Percentiles rank a stretch among this genome's conserved stretches.
These are phyloP conservation scores for Geranium incanum DNA, from an alignment of 441 rosid genomes.

Conservation along the genomic window DNA sequence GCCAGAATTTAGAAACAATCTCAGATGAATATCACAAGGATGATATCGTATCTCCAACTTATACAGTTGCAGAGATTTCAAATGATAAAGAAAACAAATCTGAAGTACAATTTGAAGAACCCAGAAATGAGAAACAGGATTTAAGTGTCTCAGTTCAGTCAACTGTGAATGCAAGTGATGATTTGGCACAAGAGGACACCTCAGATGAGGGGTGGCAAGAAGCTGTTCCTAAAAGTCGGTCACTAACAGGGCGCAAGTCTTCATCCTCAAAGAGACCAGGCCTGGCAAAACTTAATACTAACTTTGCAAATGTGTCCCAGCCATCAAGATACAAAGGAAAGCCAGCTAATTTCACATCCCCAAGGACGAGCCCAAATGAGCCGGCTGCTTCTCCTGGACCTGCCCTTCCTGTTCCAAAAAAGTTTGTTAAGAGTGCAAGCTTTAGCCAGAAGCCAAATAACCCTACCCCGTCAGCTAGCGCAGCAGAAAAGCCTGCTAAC, in stretches of 20 bases:
- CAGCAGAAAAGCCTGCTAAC: constrained; percentile 40
- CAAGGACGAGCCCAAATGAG: constrained; percentile 47
- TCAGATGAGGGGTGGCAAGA: constrained; percentile 88
- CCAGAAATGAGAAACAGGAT: constrained; percentile 45
- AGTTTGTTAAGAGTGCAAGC: constrained; percentile 64
- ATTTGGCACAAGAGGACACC: constrained; percentile 34
- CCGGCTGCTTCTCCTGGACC: constrained; percentile 42
- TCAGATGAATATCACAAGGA: constrained; percentile 66
- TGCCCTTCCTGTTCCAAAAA: constrained; percentile 43
- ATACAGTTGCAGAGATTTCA: constrained; percentile 37
- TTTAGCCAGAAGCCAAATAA: constrained; percentile 54
- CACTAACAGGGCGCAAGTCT: constrained; percentile 60
- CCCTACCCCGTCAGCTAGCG: constrained; percentile 30
- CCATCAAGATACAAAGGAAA: constrained; percentile 69
- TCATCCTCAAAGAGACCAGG: constrained; percentile 70
- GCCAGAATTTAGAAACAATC: constrained; percentile 44
- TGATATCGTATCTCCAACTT: constrained; percentile 35
- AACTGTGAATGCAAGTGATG: constrained; percentile 25
- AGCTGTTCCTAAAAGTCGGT: constrained; percentile 71
- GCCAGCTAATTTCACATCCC: constrained; percentile 54
- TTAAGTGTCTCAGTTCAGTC: constrained; percentile 36
- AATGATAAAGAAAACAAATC: constrained; percentile 65
- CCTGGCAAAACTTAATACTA: constrained; percentile 83
- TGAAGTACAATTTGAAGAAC: constrained; percentile 44
- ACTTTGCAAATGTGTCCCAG: constrained; percentile 64